Conservation (phyloP, 192 early-diverging fungal genomes). For the Entomortierella parvispora region DNA sequence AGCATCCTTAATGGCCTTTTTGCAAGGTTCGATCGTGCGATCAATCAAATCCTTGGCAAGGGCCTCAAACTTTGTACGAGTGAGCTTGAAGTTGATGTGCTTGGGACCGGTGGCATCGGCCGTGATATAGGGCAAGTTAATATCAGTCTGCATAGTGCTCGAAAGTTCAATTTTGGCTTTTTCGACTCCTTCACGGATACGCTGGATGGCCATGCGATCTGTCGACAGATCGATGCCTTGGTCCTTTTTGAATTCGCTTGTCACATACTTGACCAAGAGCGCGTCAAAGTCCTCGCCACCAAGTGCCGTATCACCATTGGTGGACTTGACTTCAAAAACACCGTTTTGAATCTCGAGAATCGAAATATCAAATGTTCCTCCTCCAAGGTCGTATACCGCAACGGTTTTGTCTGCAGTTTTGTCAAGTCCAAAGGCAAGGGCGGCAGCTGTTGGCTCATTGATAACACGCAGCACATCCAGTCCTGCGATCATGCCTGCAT, state of each 20-base stretch:
- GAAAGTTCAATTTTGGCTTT: conserved; percentile 99
- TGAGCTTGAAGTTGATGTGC: conserved; percentile 96
- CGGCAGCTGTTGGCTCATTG: conserved; percentile 96
- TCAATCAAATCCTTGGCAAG: conserved; percentile 85
- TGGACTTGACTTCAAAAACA: conserved; percentile 99
- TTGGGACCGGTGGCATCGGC: conserved; percentile 90
- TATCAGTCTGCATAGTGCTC: conserved; percentile 93
- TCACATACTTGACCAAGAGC: conserved; percentile 78
- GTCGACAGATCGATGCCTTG: conserved; percentile 83
- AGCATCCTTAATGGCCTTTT: conserved; percentile 97
- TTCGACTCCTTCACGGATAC: conserved; percentile 96
- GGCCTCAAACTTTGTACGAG: conserved; percentile 89
- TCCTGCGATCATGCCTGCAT: conserved; percentile 91
- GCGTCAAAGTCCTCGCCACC: conserved; percentile 85
- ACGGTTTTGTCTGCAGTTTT: conserved; percentile 88
- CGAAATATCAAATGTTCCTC: conserved; percentile 99
- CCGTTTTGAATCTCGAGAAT: conserved; percentile 98
- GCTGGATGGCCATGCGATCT: conserved; percentile 97
- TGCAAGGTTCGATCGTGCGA: conserved; percentile 92
- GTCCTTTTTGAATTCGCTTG: conserved; percentile 93
- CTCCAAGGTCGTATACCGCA: conserved; percentile 97
- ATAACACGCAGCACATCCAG: conserved; percentile 93
- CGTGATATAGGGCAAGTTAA: conserved; percentile 97
- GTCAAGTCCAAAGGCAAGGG: conserved; percentile 91
- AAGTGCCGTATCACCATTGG: conserved; percentile 94